phyloP scores from a whole-genome alignment of 1,284 basidiomycete species.

The Malassezia furfur region DNA sequence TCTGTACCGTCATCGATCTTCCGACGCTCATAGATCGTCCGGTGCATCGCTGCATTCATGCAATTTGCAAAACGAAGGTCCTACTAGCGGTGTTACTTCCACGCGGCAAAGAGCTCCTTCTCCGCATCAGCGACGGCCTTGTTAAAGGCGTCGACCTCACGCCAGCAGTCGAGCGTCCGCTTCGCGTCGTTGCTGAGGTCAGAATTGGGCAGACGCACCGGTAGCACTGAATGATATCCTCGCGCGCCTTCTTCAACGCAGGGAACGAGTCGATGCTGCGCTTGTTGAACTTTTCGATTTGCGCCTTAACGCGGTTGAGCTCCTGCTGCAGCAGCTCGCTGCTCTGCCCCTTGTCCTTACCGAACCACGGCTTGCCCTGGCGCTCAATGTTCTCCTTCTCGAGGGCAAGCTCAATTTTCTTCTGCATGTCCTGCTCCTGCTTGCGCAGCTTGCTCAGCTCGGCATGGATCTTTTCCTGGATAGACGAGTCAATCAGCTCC shows the following conservation, averaged over 20 bases:
- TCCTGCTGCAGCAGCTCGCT: conserved; percentile 34
- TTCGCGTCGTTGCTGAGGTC: conserved; percentile 55
- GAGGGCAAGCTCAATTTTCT: conserved; percentile 39
- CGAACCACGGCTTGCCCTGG: conserved; percentile 26
- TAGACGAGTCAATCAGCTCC: conserved; percentile 29
- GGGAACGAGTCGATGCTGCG: conserved; percentile 56
- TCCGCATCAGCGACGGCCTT: conserved; percentile 61
- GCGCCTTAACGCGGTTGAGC: conserved; percentile 49
- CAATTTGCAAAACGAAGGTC: neutral
- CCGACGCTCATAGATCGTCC: no score
- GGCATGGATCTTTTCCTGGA: conserved; percentile 38
- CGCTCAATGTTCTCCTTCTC: conserved; percentile 39
- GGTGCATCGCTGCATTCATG: no score
- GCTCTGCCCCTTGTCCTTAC: conserved; percentile 33
- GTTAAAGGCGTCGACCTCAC: conserved; percentile 65
- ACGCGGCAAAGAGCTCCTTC: conserved; percentile 36
- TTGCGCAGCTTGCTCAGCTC: conserved; percentile 36
- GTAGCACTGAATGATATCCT: conserved; percentile 64
- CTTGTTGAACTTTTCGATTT: conserved; percentile 62
- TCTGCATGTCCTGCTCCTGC: conserved; percentile 35
- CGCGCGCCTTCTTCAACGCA: conserved; percentile 56
- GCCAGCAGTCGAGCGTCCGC: conserved; percentile 66
- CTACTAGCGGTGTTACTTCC: conserved; percentile 5
- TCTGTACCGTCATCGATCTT: no score
- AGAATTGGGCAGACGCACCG: conserved; percentile 53